These are phyloP conservation scores for Physcomitrellopsis africana DNA, from an alignment of 225 moss, liverwort and hornwort genomes.

Conservation along the genomic window DNA sequence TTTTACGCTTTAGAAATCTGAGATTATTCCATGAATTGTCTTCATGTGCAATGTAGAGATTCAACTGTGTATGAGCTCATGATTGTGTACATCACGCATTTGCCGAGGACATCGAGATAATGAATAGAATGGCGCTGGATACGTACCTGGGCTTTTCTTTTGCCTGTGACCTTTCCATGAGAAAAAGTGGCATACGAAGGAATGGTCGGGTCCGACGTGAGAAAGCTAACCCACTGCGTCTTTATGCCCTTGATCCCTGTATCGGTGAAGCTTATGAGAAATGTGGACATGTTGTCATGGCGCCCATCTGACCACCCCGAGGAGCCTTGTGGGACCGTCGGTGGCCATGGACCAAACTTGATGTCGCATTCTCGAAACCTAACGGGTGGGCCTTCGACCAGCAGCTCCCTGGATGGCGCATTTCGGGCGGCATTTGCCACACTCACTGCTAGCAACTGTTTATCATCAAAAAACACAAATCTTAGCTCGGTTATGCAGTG, in stretches of 20 bases:
- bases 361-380: slow-evolving; percentile 10
- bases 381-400: not conserved
- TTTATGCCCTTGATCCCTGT: slow-evolving; percentile 22
- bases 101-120: not conserved
- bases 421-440: not conserved
- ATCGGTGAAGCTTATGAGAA: slow-evolving; percentile 1
- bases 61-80: not conserved
- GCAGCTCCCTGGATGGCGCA: not conserved
- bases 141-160: not conserved
- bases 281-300: slow-evolving; percentile 18
- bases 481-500: too few species aligned
- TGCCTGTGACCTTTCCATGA: slow-evolving; percentile 5
- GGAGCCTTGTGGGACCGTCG: not conserved
- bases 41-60: not conserved
- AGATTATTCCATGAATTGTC: not conserved
- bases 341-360: slow-evolving; percentile 26
- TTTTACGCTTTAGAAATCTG: not conserved
- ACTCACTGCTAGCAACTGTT: slow-evolving; percentile 1
- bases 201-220: not conserved
- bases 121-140: not conserved
- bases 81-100: not conserved
- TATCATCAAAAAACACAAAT: too few species aligned
- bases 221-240: slow-evolving; percentile 17
- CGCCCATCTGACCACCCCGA: slow-evolving; percentile 22
- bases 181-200: slow-evolving; percentile 6